Conservation (phyloP, 2,329 filamentous ascomycete species). For the Sclerotinia borealis region DNA sequence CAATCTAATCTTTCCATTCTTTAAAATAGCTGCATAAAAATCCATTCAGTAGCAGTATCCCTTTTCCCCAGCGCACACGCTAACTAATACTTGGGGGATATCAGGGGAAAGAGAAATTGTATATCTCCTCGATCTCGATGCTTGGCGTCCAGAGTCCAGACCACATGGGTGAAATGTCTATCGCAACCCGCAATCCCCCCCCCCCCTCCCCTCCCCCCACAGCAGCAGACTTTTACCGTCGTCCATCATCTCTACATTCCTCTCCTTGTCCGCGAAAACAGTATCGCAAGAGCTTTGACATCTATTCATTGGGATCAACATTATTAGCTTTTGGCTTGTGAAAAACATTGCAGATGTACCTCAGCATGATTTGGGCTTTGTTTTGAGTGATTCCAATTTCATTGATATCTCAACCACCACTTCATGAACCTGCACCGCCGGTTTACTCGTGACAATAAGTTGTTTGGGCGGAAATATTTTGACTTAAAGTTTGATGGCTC, state of each 20-base stretch:
- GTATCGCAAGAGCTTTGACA: constrained; percentile 37
- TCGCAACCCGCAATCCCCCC: constrained; percentile 39
- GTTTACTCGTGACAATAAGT: neutral
- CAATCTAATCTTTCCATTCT: constrained; percentile 45
- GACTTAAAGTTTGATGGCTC: neutral
- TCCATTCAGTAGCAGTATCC: constrained; percentile 35
- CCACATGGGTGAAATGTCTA: constrained; percentile 34
- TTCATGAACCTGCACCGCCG: too few relatives aligned
- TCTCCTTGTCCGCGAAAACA: constrained; percentile 33
- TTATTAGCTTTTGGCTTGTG: constrained; percentile 45
- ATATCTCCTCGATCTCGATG: constrained; percentile 38
- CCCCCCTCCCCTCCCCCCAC: too few relatives aligned
- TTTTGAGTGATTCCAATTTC: too few relatives aligned
- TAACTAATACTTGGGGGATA: constrained; percentile 24
- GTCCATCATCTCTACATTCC: constrained; percentile 38
- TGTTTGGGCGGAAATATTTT: neutral
- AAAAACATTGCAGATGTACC: constrained; percentile 38
- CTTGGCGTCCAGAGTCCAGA: constrained; percentile 37
- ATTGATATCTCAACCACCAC: too few relatives aligned
- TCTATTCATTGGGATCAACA: constrained; percentile 43
- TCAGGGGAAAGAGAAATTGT: constrained; percentile 31
- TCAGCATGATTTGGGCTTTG: neutral
- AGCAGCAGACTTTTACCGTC: constrained; percentile 39
- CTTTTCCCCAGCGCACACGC: constrained; percentile 39
- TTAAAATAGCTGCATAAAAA: constrained; percentile 48